phyloP scores from a whole-genome alignment of 495 filamentous ascomycete species.

The Talaromyces borbonicus region DNA sequence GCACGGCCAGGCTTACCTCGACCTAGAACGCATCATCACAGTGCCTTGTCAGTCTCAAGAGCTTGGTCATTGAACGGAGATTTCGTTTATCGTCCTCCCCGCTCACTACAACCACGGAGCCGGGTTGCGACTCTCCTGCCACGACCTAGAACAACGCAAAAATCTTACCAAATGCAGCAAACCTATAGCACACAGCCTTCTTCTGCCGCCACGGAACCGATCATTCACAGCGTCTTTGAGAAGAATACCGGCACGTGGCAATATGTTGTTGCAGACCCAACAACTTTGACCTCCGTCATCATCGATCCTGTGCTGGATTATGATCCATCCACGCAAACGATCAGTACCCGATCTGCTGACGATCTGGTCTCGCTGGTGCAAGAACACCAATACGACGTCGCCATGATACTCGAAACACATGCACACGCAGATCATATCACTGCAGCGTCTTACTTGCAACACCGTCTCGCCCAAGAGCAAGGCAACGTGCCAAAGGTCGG shows the following conservation, averaged over 20 bases:
- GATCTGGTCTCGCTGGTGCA: constrained; percentile 29
- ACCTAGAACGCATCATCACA: no score
- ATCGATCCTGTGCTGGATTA: constrained; percentile 55
- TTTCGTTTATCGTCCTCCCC: no score
- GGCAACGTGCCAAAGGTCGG: constrained; percentile 27
- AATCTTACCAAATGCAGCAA: neutral
- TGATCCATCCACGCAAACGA: constrained; percentile 31
- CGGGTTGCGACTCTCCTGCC: no score
- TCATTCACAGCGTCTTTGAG: constrained; percentile 36
- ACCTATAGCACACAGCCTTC: neutral
- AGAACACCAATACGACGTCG: constrained; percentile 36
- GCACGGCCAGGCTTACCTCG: no score
- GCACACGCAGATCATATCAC: constrained; percentile 56
- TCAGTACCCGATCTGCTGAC: constrained; percentile 43
- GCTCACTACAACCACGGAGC: no score
- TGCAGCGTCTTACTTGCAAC: constrained; percentile 44
- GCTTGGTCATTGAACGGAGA: no score
- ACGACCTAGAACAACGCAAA: neutral
- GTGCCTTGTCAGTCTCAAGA: no score
- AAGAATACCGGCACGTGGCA: constrained; percentile 46
- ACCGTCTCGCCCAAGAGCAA: constrained; percentile 19
- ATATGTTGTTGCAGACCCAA: constrained; percentile 47
- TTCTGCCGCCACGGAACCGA: constrained; percentile 16
- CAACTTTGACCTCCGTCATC: constrained; percentile 36
- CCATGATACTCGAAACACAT: constrained; percentile 48